phyloP scores from a whole-genome alignment of 208 protist species.

The Herpetomonas muscarum region DNA sequence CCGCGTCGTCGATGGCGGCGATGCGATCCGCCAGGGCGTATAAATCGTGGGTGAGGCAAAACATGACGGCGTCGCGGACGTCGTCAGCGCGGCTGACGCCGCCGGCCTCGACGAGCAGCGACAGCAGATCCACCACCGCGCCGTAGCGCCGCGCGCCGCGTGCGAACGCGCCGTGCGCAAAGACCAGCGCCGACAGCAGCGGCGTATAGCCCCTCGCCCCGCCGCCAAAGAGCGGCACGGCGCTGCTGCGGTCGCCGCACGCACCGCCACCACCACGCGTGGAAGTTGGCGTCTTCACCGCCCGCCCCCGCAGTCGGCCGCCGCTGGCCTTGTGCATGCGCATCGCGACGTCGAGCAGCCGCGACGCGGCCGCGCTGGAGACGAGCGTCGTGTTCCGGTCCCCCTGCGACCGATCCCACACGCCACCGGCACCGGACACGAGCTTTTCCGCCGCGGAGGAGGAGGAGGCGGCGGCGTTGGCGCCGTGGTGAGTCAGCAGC shows the following conservation, averaged over 20 bases:
- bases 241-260: slow-evolving; percentile 10
- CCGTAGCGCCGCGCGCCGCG: neutral
- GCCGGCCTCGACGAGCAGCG: slow-evolving; percentile 42
- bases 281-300: slow-evolving; percentile 13
- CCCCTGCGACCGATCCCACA: neutral
- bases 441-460: neutral
- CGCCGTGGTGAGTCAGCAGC: slow-evolving; percentile 54
- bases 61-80: slow-evolving; percentile 42
- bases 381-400: slow-evolving; percentile 26
- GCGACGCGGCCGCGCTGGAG: neutral
- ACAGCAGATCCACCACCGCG: slow-evolving; percentile 21
- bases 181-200: slow-evolving; percentile 28
- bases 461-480: slow-evolving; percentile 21
- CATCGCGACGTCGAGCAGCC: neutral
- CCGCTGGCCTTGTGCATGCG: neutral
- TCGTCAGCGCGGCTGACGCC: slow-evolving; percentile 23
- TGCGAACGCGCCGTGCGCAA: slow-evolving; percentile 11
- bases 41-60: slow-evolving; percentile 28
- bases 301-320: slow-evolving; percentile 12
- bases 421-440: neutral
- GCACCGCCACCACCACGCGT: slow-evolving; percentile 8
- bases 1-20: neutral
- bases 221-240: slow-evolving; percentile 26
- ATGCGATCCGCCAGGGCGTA: slow-evolving; percentile 34
- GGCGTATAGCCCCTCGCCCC: slow-evolving; percentile 42